phyloP scores from a whole-genome alignment of 257 asterid genomes.

The Nicotiana knightiana region DNA sequence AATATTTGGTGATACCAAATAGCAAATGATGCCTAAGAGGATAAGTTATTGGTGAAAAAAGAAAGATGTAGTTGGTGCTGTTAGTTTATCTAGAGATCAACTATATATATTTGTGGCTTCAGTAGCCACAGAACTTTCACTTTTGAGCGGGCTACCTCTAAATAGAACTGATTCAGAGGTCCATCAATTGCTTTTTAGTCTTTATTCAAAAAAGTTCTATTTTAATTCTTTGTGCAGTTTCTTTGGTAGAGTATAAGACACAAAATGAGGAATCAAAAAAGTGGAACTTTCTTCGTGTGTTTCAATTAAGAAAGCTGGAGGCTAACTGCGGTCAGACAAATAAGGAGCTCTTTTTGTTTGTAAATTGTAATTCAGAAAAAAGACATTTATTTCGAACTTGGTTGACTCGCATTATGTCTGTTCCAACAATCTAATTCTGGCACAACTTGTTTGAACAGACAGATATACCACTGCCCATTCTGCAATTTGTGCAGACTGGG shows the following conservation, averaged over 20 bases:
- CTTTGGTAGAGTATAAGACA: background rate
- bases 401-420: background rate
- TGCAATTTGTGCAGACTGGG: slow-evolving; percentile 93
- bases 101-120: background rate
- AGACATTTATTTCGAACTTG: background rate
- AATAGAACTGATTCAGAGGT: background rate
- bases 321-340: background rate
- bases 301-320: background rate
- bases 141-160: background rate
- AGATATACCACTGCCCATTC: slow-evolving; percentile 89
- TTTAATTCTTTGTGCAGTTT: background rate
- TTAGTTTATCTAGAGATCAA: background rate
- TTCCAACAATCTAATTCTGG: background rate
- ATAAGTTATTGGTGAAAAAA: background rate
- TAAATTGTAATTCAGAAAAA: background rate
- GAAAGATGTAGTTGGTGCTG: background rate
- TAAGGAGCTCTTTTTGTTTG: background rate
- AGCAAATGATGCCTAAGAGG: background rate
- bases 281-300: background rate
- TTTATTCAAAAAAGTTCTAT: background rate
- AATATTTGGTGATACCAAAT: background rate
- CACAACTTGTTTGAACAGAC: slow-evolving; percentile 37
- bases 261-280: background rate
- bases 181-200: background rate
- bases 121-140: background rate